Evolutionary conservation across 2,329 filamentous ascomycete genomes (phyloP).

Genomic region (Aspergillus pseudoviridinutans): DNA sequence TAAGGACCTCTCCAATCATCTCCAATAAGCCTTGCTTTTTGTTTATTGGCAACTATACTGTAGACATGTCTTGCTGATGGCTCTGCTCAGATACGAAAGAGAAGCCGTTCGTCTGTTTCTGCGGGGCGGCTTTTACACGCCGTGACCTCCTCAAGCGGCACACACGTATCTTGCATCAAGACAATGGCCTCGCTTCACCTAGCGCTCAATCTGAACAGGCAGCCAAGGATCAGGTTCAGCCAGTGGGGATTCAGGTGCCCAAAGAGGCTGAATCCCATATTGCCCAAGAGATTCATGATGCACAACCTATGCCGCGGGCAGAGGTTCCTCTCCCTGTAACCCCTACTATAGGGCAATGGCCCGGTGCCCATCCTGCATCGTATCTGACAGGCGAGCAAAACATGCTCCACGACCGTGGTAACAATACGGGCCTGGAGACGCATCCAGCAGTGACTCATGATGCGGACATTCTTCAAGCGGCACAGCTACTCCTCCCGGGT

Average conservation of each 20-base stretch:
- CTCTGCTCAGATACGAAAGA: conserved; percentile 30
- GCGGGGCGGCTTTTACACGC: conserved; percentile 33
- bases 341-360: conserved; percentile 24
- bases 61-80: conserved; percentile 7
- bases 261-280: conserved; percentile 15
- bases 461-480: conserved; percentile 37
- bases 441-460: conserved; percentile 27
- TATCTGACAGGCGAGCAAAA: conserved; percentile 24
- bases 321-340: conserved; percentile 20
- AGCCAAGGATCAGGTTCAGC: conserved; percentile 15
- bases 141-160: conserved; percentile 34
- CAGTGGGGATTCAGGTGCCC: conserved; percentile 11
- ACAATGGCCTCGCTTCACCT: conserved; percentile 25
- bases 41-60: background rate
- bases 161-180: conserved; percentile 30
- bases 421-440: conserved; percentile 10
- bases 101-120: conserved; percentile 35
- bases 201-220: conserved; percentile 24
- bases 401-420: conserved; percentile 16
- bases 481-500: conserved; percentile 30
- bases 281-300: conserved; percentile 9
- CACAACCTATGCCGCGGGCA: conserved; percentile 13
- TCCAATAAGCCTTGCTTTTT: background rate
- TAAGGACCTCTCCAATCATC: conserved; percentile 14
- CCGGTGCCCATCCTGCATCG: conserved; percentile 20